phyloP scores from a whole-genome alignment of 129 eudicot genomes.

The Logfia minima region DNA sequence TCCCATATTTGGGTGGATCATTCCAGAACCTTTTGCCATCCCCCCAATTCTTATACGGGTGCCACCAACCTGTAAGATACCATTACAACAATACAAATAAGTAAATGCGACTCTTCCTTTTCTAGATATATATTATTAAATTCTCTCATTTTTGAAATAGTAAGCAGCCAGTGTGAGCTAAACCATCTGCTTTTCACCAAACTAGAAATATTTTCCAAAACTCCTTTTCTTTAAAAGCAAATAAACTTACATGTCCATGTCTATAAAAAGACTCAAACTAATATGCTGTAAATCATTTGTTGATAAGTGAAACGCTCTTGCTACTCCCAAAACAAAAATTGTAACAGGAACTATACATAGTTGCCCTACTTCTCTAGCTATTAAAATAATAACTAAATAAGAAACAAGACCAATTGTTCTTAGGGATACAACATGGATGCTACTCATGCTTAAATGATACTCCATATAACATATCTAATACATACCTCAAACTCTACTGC shows the following conservation, averaged over 20 bases:
- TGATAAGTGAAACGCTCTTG: background rate
- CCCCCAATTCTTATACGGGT: conserved; percentile 71
- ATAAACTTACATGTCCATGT: background rate
- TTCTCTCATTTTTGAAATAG: background rate
- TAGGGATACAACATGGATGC: too few relatives aligned
- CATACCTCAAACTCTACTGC: conserved; percentile 83
- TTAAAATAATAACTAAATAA: background rate
- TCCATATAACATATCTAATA: background rate
- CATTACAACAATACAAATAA: conserved; percentile 1
- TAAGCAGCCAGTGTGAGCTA: background rate
- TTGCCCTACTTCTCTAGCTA: conserved; percentile 3
- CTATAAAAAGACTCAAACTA: background rate
- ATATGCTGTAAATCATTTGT: background rate
- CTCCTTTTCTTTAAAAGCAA: background rate
- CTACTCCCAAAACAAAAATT: background rate
- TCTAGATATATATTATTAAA: background rate
- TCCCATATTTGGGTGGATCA: conserved; percentile 99
- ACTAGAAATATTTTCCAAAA: background rate
- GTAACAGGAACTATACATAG: background rate
- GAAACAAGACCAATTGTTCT: background rate
- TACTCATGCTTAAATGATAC: background rate
- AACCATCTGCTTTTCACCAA: background rate
- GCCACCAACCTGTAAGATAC: conserved; percentile 60
- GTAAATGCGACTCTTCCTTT: background rate
- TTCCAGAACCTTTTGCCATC: conserved; percentile 99